Evolutionary conservation across 2,329 filamentous ascomycete species (phyloP), one percentile per base, ranked within the genome.

Genomic region (Clonostachys sp.): DNA sequence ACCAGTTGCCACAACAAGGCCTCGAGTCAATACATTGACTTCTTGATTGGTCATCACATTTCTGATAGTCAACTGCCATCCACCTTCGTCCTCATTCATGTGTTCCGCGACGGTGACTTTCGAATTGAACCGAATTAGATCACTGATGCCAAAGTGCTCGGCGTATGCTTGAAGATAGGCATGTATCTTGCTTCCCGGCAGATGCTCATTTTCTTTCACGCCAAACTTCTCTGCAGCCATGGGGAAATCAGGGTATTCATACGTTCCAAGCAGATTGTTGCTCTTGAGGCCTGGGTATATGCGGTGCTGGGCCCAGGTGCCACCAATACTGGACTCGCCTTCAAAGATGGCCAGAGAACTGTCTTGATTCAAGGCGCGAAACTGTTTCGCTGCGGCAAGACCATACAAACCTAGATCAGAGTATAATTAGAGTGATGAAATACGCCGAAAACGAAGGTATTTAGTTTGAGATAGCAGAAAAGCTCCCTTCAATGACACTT

Each of bases 181-280:
- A 50, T 78, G 66, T 33, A 79, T 57, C 6, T 70, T 67, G 9
- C 58, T 51, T 2, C 74, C 77, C 2, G 76, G 67, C 9, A 80
- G 75, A 51, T 77, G 70, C 52, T 77, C 56, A 4, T 68, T 68
- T 0, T 64, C 59, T 41, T 70, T 59, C 24, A 80, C 62, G 2
- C 68, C 70, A 54, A 78, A 84, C 0, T 65, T 72, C 17, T 74
- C 73, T 8, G 68, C 63, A 49, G 75, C 71, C 81, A 91, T 86
- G 16, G 86, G 84, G 50, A 87, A 89, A 55, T 89, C 87, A 1
- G 81, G 80, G 56, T 80, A 90, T 61, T 91, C 85, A 54, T 84
- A 89, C 0, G 81, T 86, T 4, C 87, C 86, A 12, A 84, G 62
- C 60, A 89, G 76, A 57, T 91, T 91, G 64, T 92, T 91, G 46